Conservation (phyloP, 2,329 filamentous ascomycete genomes). For the Pyrenophora teres region DNA sequence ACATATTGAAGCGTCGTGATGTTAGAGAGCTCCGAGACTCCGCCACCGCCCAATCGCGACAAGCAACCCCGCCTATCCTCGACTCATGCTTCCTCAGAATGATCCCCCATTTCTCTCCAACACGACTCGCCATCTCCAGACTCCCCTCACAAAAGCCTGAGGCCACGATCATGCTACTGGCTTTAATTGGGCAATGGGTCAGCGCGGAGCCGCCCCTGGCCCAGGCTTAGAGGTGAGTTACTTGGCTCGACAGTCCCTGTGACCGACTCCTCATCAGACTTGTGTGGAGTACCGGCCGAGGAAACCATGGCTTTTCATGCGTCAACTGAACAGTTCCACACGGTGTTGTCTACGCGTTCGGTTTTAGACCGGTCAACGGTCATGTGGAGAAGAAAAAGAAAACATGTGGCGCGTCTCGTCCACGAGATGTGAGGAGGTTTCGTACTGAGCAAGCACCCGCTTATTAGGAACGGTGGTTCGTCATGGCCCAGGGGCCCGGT, state of each 20-base stretch:
- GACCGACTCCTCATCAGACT: slow-evolving; percentile 2
- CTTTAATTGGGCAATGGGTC: slow-evolving; percentile 9
- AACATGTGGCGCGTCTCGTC: neutral
- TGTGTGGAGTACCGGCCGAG: neutral
- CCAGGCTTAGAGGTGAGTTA: slow-evolving; percentile 1
- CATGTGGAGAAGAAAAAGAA: neutral
- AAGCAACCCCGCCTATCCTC: neutral
- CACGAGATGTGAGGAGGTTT: neutral
- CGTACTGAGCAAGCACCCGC: neutral
- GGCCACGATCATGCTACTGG: slow-evolving; percentile 3
- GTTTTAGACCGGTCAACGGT: neutral
- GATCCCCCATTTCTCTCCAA: neutral
- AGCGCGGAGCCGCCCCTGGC: slow-evolving; percentile 1
- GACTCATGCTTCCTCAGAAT: slow-evolving; percentile 7
- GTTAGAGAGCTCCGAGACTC: slow-evolving; percentile 4
- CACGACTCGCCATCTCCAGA: slow-evolving; percentile 12
- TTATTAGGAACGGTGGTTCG: neutral
- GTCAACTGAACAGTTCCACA: neutral
- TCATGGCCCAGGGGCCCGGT: neutral
- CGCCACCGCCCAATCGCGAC: slow-evolving; percentile 10
- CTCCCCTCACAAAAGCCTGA: neutral
- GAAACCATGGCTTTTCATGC: neutral
- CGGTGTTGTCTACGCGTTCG: neutral
- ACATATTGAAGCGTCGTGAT: neutral
- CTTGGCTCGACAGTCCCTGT: slow-evolving; percentile 11